These are phyloP conservation scores for Coemansia sp. DNA, from an alignment of 192 early-diverging fungal species.

Conservation along the genomic window DNA sequence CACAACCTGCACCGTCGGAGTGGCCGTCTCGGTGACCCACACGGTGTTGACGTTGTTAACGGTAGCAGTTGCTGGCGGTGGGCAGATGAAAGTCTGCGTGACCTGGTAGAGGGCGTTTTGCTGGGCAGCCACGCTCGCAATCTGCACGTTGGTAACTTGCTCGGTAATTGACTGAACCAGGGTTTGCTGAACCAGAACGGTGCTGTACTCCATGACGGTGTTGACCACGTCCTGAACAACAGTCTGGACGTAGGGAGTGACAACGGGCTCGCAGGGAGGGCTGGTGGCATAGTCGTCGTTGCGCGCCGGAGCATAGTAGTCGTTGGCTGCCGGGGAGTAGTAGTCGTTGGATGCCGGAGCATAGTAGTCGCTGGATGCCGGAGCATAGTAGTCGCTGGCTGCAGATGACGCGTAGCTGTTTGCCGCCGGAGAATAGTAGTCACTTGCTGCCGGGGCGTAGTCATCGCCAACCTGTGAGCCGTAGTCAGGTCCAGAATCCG, in stretches of 20 bases:
- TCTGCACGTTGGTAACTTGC: constrained; percentile 43
- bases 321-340: neutral
- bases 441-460: constrained; percentile 1
- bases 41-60: constrained; percentile 43
- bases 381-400: neutral
- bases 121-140: constrained; percentile 34
- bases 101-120: constrained; percentile 42
- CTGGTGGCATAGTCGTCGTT: constrained; percentile 18
- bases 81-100: constrained; percentile 43
- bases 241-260: constrained; percentile 32
- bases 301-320: neutral
- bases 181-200: constrained; percentile 36
- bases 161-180: constrained; percentile 18
- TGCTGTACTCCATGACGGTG: constrained; percentile 37
- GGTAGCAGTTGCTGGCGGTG: constrained; percentile 34
- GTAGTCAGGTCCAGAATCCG: neutral
- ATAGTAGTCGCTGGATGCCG: neutral
- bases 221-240: constrained; percentile 35
- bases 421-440: no score
- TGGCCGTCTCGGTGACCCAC: constrained; percentile 43
- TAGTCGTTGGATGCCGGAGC: neutral
- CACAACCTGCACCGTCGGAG: constrained; percentile 44
- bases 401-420: neutral
- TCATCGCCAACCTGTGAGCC: neutral
- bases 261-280: constrained; percentile 25